phyloP scores from a whole-genome alignment of 176 grass and related monocot species.

The Carex scoparia region DNA sequence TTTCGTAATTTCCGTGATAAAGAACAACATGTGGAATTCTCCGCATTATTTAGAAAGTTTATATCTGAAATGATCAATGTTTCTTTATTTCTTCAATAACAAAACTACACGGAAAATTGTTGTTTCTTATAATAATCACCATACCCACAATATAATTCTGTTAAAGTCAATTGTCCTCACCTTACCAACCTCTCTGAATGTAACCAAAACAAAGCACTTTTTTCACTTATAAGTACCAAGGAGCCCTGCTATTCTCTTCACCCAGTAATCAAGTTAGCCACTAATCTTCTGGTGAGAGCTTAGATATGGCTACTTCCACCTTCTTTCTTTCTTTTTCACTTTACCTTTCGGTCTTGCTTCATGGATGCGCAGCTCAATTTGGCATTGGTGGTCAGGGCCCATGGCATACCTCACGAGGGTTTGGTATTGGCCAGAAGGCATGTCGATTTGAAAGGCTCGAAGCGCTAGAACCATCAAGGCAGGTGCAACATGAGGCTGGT shows the following conservation, averaged over 20 bases:
- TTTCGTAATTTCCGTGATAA: background rate
- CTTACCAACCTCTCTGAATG: background rate
- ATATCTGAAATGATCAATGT: background rate
- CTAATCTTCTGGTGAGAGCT: no score
- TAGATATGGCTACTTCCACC: no score
- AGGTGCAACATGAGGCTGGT: constrained; percentile 21
- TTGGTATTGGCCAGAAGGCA: background rate
- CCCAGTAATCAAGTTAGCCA: no score
- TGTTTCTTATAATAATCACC: background rate
- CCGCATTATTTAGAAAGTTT: background rate
- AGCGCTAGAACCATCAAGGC: constrained; percentile 19
- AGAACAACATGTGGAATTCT: background rate
- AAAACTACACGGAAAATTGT: background rate
- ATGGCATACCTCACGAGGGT: constrained; percentile 8
- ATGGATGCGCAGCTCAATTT: constrained; percentile 21
- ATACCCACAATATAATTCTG: background rate
- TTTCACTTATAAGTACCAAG: no score
- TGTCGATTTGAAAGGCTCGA: constrained; percentile 33
- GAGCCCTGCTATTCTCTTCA: no score
- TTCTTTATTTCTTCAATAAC: background rate
- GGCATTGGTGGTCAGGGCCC: background rate
- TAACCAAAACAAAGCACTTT: no score
- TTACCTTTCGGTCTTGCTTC: background rate
- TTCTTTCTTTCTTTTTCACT: background rate
- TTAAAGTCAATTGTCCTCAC: constrained; percentile 6